Conservation (phyloP, 2,329 filamentous ascomycete genomes). For the Xylaria sp. region DNA sequence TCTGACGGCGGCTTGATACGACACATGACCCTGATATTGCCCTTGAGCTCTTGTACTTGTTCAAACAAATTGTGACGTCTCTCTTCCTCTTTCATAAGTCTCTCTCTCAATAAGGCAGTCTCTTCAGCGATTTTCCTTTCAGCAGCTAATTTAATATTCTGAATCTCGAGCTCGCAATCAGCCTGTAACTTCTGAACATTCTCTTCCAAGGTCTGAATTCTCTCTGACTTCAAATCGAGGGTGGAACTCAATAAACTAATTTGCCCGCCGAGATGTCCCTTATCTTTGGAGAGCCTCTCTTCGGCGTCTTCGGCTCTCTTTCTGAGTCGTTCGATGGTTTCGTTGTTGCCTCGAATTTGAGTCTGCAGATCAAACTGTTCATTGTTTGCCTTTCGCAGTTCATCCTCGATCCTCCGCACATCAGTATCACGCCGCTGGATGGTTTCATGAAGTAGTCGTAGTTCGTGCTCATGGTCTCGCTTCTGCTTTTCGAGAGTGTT, state of each 20-base stretch:
- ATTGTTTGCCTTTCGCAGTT: conserved; percentile 42
- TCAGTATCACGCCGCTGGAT: conserved; percentile 62
- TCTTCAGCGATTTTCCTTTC: conserved; percentile 72
- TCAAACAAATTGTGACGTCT: conserved; percentile 92
- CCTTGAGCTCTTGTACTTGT: conserved; percentile 96
- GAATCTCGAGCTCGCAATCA: conserved; percentile 33
- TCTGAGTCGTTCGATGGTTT: conserved; percentile 38
- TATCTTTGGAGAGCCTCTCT: conserved; percentile 39
- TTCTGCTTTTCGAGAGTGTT: conserved; percentile 57
- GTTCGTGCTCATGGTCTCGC: conserved; percentile 51
- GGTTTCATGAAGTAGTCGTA: conserved; percentile 47
- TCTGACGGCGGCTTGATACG: conserved; percentile 80
- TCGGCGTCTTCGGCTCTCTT: conserved; percentile 40
- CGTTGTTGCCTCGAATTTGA: conserved; percentile 37
- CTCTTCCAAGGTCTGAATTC: conserved; percentile 37
- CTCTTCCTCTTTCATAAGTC: conserved; percentile 89
- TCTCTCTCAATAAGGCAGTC: conserved; percentile 70
- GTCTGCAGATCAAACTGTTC: conserved; percentile 32
- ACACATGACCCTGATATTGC: conserved; percentile 98
- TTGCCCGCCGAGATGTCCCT: conserved; percentile 40
- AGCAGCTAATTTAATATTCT: conserved; percentile 81
- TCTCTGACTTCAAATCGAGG: conserved; percentile 37
- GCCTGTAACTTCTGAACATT: conserved; percentile 32
- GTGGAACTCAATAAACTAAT: conserved; percentile 38
- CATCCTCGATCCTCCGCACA: conserved; percentile 53